Evolutionary conservation across 225 moss, liverwort and hornwort species (phyloP).

Genomic region (Asterella californica): DNA sequence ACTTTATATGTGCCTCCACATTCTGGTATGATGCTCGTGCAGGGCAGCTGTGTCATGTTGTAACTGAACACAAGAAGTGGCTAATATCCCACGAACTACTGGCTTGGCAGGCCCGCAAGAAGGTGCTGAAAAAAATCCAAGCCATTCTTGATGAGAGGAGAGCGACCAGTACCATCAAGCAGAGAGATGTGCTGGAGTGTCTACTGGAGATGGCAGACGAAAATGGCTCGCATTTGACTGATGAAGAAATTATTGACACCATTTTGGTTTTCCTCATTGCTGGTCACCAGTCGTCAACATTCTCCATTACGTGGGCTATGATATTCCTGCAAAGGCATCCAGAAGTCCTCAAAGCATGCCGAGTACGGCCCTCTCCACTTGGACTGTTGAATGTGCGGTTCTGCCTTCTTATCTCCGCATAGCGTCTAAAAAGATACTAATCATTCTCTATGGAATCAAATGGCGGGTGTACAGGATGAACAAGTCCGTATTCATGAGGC

Average conservation of each 20-base stretch:
- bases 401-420: background rate
- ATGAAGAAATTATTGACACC: slow-evolving; percentile 34
- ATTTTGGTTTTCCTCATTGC: slow-evolving; percentile 28
- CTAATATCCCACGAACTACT: background rate
- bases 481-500: slow-evolving; percentile 15
- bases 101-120: slow-evolving; percentile 26
- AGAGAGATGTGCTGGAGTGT: slow-evolving; percentile 23
- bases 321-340: slow-evolving; percentile 27
- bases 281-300: slow-evolving; percentile 29
- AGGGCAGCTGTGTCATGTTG: background rate
- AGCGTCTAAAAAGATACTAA: background rate
- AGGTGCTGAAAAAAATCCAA: slow-evolving; percentile 7
- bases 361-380: slow-evolving; percentile 6
- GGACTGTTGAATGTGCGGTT: background rate
- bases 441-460: background rate
- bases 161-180: background rate
- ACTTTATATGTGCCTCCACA: background rate
- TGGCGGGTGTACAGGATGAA: slow-evolving; percentile 20
- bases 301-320: slow-evolving; percentile 30
- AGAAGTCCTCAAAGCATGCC: slow-evolving; percentile 12
- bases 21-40: background rate
- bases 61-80: background rate
- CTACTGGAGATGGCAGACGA: slow-evolving; percentile 23
- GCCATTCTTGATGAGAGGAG: slow-evolving; percentile 27
- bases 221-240: slow-evolving; percentile 15